A percentile compares a stretch with the other conserved stretches of the same genome.
Conservation (phyloP, 352 stramenopile genomes). For the Globisporangium takayamanum region DNA sequence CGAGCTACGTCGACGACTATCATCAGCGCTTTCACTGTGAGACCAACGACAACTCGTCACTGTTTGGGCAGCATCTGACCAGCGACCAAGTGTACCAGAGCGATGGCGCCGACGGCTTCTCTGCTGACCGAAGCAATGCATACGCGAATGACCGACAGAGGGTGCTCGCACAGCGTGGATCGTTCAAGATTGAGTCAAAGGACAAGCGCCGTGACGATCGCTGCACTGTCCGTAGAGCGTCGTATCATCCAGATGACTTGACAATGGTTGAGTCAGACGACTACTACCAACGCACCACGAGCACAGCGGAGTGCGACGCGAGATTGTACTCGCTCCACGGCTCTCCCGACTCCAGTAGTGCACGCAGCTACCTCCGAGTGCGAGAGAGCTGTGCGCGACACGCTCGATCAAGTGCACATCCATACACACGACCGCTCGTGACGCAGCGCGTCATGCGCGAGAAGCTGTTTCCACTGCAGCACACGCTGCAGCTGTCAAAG, state of each 20-base stretch:
- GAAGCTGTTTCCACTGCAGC: constrained; percentile 17
- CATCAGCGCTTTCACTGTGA: no score
- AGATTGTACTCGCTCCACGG: constrained; percentile 14
- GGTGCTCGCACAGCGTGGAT: no score
- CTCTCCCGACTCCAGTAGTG: neutral
- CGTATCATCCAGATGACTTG: neutral
- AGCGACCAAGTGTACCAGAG: no score
- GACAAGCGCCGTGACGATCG: neutral
- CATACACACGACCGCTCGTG: neutral
- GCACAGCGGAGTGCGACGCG: neutral
- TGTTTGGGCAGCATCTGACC: no score
- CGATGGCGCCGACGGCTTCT: no score
- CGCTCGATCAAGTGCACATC: neutral
- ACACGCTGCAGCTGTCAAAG: no score
- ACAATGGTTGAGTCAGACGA: no score
- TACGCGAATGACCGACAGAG: no score
- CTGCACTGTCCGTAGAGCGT: neutral
- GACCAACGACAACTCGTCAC: no score
- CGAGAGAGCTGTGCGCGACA: neutral
- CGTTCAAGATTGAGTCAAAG: neutral
- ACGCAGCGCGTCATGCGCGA: constrained; percentile 11
- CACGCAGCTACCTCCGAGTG: neutral
- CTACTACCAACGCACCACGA: no score
- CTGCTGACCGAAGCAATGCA: no score
- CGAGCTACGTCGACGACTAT: no score